Percentiles rank a stretch among this genome's conserved stretches.
phyloP scores from a whole-genome alignment of 345 rosid species.

The Luvunga scandens region DNA sequence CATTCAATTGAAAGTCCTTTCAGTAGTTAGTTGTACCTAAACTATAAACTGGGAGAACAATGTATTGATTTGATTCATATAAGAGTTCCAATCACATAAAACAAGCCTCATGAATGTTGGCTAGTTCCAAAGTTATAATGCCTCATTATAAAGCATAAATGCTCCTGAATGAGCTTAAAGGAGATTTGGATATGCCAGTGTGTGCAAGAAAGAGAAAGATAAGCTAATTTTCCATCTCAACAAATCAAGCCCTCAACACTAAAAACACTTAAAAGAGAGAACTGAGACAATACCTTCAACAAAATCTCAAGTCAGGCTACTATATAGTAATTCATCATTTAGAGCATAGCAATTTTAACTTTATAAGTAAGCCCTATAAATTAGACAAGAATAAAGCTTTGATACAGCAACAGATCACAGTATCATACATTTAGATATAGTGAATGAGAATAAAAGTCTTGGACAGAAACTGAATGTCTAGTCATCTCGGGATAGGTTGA shows the following conservation, averaged over 20 bases:
- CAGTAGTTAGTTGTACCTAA: neutral
- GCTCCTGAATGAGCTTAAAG: neutral
- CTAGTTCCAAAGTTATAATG: neutral
- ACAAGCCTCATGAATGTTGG: neutral
- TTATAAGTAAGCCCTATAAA: neutral
- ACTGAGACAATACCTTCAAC: neutral
- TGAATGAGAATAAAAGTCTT: neutral
- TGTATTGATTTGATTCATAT: neutral
- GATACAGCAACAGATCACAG: neutral
- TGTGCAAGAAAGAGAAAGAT: neutral
- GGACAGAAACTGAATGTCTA: constrained; percentile 3
- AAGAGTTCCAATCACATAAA: neutral
- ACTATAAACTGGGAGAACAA: neutral
- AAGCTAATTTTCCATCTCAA: neutral
- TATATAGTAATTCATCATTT: neutral
- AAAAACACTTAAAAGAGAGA: neutral
- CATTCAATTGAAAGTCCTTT: neutral
- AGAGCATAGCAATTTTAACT: neutral
- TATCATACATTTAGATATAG: neutral
- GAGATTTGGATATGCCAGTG: neutral
- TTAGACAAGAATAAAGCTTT: neutral
- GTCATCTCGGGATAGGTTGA: neutral
- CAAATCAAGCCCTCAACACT: neutral
- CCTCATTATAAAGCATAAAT: neutral
- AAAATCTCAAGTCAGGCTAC: neutral